Conservation (phyloP, 495 filamentous ascomycete species). For the Hypoxylon subgilvum region DNA sequence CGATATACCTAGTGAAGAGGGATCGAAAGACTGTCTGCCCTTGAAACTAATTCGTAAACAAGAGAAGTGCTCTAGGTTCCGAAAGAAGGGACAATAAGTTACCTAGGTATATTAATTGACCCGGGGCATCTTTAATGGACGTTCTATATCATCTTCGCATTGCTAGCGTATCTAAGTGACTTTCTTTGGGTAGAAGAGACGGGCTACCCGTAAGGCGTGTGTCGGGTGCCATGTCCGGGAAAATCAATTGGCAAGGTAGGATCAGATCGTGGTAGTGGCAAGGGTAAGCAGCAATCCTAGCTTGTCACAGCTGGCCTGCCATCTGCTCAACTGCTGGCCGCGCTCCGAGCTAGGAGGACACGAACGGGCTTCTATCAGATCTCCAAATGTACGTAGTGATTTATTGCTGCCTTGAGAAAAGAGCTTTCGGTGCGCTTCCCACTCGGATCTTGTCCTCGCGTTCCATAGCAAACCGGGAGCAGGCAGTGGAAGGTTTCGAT, state of each 20-base stretch:
- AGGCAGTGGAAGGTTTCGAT: constrained; percentile 31
- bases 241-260: neutral
- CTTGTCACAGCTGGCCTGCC: constrained; percentile 37
- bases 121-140: too few species aligned
- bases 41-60: too few species aligned
- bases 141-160: too few species aligned
- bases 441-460: constrained; percentile 28
- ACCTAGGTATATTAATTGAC: too few species aligned
- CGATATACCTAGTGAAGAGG: too few species aligned
- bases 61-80: too few species aligned
- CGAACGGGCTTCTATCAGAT: constrained; percentile 29
- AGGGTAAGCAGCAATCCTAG: constrained; percentile 27
- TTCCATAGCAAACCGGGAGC: constrained; percentile 25
- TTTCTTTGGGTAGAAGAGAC: too few species aligned
- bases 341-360: constrained; percentile 13
- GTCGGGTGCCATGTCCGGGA: too few species aligned
- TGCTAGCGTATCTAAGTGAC: too few species aligned
- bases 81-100: too few species aligned
- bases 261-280: constrained; percentile 36
- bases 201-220: too few species aligned
- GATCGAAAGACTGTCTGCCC: too few species aligned
- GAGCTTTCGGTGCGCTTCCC: constrained; percentile 15
- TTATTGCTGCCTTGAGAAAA: neutral
- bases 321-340: constrained; percentile 26
- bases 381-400: constrained; percentile 26